Evolutionary conservation across 441 rosid genomes (phyloP).

Genomic region (Francoa sonchifolia): DNA sequence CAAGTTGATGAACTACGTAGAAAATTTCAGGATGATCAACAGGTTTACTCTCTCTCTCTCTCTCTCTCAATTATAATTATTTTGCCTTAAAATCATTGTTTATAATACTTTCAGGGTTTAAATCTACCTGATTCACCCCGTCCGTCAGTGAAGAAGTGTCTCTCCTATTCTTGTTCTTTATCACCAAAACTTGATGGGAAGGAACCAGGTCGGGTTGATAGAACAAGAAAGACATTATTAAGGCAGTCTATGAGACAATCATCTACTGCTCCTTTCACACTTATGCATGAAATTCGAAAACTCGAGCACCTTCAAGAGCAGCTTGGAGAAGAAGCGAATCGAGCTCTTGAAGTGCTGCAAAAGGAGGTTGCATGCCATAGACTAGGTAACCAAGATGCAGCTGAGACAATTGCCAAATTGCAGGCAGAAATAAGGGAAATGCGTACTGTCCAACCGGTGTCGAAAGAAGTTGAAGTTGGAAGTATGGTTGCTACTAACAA

Average conservation of each 20-base stretch:
- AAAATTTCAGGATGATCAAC: conserved; percentile 60
- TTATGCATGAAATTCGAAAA: conserved; percentile 98
- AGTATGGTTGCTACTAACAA: conserved; percentile 48
- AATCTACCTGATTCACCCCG: conserved; percentile 41
- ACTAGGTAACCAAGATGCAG: conserved; percentile 96
- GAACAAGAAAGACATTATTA: conserved; percentile 44
- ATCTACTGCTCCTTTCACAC: conserved; percentile 82
- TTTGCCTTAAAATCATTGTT: conserved; percentile 7
- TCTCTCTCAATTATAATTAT: conserved; percentile 3
- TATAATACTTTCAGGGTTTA: conserved; percentile 28
- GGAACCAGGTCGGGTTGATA: conserved; percentile 31
- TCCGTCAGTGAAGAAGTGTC: conserved; percentile 73
- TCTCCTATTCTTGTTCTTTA: conserved; percentile 59
- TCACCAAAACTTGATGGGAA: conserved; percentile 44
- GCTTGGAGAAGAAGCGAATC: conserved; percentile 90
- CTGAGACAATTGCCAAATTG: conserved; percentile 89
- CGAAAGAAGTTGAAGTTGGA: conserved; percentile 49
- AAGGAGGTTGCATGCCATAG: conserved; percentile 96
- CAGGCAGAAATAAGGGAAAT: conserved; percentile 93
- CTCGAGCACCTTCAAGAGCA: conserved; percentile 97
- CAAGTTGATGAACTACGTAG: conserved; percentile 68
- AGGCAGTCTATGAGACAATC: conserved; percentile 92
- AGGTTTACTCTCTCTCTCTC: conserved; percentile 14
- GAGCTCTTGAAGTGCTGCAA: conserved; percentile 89
- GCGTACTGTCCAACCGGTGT: conserved; percentile 43